These are phyloP conservation scores for Gypsophila paniculata DNA, from an alignment of 179 eudicot genomes.

Conservation along the genomic window DNA sequence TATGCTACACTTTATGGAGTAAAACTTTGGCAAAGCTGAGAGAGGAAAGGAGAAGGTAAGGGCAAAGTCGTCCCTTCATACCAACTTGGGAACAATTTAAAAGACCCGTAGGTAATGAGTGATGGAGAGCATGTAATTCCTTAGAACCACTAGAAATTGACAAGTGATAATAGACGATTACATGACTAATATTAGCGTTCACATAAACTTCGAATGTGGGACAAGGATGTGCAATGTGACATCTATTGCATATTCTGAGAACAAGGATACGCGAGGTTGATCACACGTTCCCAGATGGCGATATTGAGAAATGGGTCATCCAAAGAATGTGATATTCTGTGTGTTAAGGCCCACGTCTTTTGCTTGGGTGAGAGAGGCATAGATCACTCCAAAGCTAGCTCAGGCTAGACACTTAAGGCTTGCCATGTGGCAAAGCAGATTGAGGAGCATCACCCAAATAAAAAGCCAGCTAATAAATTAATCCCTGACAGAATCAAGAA, in stretches of 20 bases:
- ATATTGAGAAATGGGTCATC: too few species aligned
- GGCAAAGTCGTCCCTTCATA: too few species aligned
- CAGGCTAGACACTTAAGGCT: neutral
- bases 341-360: slow-evolving; percentile 1
- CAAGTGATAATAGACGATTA: neutral
- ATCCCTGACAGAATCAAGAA: neutral
- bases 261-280: neutral
- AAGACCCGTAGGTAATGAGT: neutral
- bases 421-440: neutral
- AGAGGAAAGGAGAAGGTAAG: too few species aligned
- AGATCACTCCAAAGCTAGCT: neutral
- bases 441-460: neutral
- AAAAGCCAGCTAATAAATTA: too few species aligned
- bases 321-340: neutral
- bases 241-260: neutral
- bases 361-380: neutral
- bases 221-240: neutral
- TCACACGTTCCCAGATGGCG: too few species aligned
- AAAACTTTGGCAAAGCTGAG: too few species aligned
- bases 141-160: neutral
- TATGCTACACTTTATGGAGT: too few species aligned
- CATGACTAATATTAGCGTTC: neutral
- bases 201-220: neutral
- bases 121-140: neutral
- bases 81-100: too few species aligned